phyloP scores from a whole-genome alignment of 768 basidiomycete species.

The Cyclocybe aegerita region DNA sequence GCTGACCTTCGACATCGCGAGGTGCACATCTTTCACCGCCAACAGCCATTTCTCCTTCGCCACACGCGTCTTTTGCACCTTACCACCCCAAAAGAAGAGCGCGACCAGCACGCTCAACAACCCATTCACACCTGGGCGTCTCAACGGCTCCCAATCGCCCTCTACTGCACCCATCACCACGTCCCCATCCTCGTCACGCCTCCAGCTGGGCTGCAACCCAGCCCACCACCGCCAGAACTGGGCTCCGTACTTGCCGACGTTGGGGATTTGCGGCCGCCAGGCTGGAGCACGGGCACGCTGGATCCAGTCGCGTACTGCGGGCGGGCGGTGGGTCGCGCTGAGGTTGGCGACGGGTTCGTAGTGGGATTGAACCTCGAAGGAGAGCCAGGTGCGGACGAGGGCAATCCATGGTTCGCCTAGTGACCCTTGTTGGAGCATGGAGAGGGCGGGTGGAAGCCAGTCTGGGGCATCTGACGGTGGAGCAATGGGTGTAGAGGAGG shows the following conservation, averaged over 20 bases:
- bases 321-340: background rate
- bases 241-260: background rate
- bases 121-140: slow-evolving; percentile 4
- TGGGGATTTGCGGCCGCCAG: background rate
- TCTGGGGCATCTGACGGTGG: too few species aligned
- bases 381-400: background rate
- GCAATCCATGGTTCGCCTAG: background rate
- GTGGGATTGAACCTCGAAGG: background rate
- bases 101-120: slow-evolving; percentile 2
- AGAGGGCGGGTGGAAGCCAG: too few species aligned
- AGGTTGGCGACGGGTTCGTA: background rate
- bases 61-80: too few species aligned
- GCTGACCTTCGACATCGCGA: too few species aligned
- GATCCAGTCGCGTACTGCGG: background rate
- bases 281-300: background rate
- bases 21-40: too few species aligned
- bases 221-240: background rate
- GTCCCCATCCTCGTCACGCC: background rate
- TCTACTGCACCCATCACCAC: too few species aligned
- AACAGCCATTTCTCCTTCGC: too few species aligned
- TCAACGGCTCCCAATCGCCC: background rate
- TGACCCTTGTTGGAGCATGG: too few species aligned
- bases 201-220: background rate
- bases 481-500: too few species aligned
- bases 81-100: slow-evolving; percentile 7